Evolutionary conservation across 148 eudicot genomes (phyloP), one percentile per base, ranked within the genome.

Genomic region (Spergularia marina): DNA sequence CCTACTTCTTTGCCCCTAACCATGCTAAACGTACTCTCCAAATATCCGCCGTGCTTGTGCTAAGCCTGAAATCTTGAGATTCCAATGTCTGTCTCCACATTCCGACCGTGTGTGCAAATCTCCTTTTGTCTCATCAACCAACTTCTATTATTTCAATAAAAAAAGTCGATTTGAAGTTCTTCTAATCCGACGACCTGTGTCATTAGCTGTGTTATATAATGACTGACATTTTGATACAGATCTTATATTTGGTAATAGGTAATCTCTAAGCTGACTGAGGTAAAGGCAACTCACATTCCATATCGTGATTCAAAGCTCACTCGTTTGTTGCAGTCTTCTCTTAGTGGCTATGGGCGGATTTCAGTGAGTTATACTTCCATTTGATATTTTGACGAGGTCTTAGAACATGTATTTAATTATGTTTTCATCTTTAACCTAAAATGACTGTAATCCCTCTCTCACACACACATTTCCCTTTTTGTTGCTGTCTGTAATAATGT

Each of bases 271-370:
- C 80, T 90, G 71, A 90, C 86, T 79, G 93, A 91, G 76, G 93
- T 85, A 34, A 91, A 87, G 83, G 83, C 91, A 69, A 68, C 90
- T 75, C 96, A 91, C 78, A 79, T 91, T 68, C 96, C 96, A 21
- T 91, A 78, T 72, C 84, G 96, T 79, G 93, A 91, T 83, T 91
- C 96, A 12, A 91, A 91, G 79, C 89, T 91, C 30, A 91, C 96
- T 40, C 88, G 96, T 44, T 80, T 91, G 76, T 78, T 91, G 82
- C 96, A 91, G 77, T 87, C 91, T 18, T 91, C 96, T 70, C 91
- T 89, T 41, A 85, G 93, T 81, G 96, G 96, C 67, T 85, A 75
- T 83, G 96, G 96, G 54, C 93, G 85, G 76, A 86, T 91, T 57
- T 91, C 96, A 34, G 96, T 91, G 81, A 91, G 96, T 83, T 74